A percentile compares a stretch with the other conserved stretches of the same genome.
These are phyloP conservation scores for Phoma sp. DNA, from an alignment of 2,329 filamentous ascomycete species.

Conservation along the genomic window DNA sequence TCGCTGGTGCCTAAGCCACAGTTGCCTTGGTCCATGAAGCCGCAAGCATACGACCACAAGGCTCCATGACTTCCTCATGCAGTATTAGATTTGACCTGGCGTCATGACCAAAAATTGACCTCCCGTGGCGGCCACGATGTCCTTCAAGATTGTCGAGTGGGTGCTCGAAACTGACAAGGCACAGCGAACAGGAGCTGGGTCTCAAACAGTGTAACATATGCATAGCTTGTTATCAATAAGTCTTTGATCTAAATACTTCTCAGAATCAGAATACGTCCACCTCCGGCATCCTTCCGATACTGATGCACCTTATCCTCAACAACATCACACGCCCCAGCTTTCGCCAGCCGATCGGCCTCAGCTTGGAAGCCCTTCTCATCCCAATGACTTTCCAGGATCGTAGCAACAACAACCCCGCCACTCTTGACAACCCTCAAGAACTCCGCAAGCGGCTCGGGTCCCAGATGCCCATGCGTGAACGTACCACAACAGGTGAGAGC, in stretches of 20 bases:
- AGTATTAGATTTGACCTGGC: too few relatives aligned
- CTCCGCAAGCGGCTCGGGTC: slow-evolving; percentile 56
- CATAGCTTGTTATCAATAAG: too few relatives aligned
- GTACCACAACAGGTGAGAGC: slow-evolving; percentile 61
- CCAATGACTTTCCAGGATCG: slow-evolving; percentile 60
- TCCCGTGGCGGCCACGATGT: too few relatives aligned
- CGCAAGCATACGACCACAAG: too few relatives aligned
- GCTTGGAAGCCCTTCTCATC: slow-evolving; percentile 55
- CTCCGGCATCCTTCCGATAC: slow-evolving; percentile 37
- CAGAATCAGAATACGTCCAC: slow-evolving; percentile 24
- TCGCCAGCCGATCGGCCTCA: slow-evolving; percentile 50
- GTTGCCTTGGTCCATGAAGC: too few relatives aligned
- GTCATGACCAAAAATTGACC: too few relatives aligned
- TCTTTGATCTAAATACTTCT: slow-evolving; percentile 5
- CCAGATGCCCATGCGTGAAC: slow-evolving; percentile 62
- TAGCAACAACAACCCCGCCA: slow-evolving; percentile 58
- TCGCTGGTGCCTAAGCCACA: too few relatives aligned
- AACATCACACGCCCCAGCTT: slow-evolving; percentile 45
- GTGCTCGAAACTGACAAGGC: too few relatives aligned
- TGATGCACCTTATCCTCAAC: slow-evolving; percentile 40
- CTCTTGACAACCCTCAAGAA: slow-evolving; percentile 57
- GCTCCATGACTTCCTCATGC: too few relatives aligned
- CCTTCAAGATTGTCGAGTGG: too few relatives aligned
- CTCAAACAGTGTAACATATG: too few relatives aligned
- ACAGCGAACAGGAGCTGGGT: too few relatives aligned